A percentile compares a stretch with the other conserved stretches of the same genome.
These are phyloP conservation scores for Linnemannia hyalina DNA, from an alignment of 192 early-diverging fungal genomes.

Conservation along the genomic window DNA sequence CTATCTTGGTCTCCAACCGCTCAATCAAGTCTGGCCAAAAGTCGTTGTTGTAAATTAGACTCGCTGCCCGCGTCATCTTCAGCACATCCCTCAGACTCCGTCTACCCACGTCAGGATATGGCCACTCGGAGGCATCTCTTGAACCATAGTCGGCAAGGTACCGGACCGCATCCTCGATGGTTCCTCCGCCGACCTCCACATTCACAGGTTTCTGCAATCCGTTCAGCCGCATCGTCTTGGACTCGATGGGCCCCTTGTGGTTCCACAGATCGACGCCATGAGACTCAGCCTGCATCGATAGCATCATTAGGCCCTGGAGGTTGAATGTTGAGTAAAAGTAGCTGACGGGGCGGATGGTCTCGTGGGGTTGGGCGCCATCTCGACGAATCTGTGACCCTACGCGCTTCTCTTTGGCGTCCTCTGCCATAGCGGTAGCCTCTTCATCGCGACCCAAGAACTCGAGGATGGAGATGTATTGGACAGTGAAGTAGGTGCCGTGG, in stretches of 20 bases:
- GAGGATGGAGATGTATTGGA: constrained; percentile 63
- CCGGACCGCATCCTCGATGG: constrained; percentile 39
- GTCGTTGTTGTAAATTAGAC: constrained; percentile 35
- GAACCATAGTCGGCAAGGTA: constrained; percentile 32
- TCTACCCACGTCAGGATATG: constrained; percentile 34
- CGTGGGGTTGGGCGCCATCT: constrained; percentile 61
- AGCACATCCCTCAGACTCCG: constrained; percentile 31
- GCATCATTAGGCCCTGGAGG: constrained; percentile 59
- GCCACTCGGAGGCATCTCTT: constrained; percentile 45
- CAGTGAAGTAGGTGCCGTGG: constrained; percentile 69
- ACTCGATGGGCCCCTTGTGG: constrained; percentile 40
- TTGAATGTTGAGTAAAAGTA: constrained; percentile 70
- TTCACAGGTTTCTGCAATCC: not conserved
- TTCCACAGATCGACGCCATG: constrained; percentile 57
- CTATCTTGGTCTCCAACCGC: constrained; percentile 35
- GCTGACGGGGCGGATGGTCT: constrained; percentile 57
- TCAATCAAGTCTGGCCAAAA: constrained; percentile 33
- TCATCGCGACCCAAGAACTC: constrained; percentile 60
- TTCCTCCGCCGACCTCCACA: constrained; percentile 34
- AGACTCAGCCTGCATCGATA: constrained; percentile 51
- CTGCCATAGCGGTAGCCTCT: constrained; percentile 37
- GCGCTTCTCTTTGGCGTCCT: constrained; percentile 44
- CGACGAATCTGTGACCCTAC: constrained; percentile 56
- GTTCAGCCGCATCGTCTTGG: constrained; percentile 14
- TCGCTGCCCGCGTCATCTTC: constrained; percentile 44